These are phyloP conservation scores for Aquilaria malaccensis DNA, from an alignment of 345 rosid genomes.

Conservation along the genomic window DNA sequence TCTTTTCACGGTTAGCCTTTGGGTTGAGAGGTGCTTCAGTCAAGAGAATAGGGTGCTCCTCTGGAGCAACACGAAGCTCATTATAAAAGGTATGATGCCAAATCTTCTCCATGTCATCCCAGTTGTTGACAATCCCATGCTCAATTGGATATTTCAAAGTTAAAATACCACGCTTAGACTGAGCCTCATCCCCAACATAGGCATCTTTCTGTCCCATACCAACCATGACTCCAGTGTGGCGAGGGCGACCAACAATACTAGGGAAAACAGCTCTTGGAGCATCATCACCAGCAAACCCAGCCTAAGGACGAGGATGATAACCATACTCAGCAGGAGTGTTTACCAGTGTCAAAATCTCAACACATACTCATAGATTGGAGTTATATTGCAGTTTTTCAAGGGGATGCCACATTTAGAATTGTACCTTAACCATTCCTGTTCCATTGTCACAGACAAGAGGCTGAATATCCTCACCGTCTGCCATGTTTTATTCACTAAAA, in stretches of 20 bases:
- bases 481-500: slow-evolving; percentile 11
- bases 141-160: slow-evolving; percentile 72
- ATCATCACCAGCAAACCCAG: slow-evolving; percentile 72
- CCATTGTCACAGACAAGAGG: slow-evolving; percentile 50
- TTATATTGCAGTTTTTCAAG: background rate
- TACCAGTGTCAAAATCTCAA: background rate
- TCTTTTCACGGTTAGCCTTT: slow-evolving; percentile 77
- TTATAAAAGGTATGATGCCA: slow-evolving; percentile 72
- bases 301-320: slow-evolving; percentile 21
- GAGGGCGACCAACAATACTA: slow-evolving; percentile 63
- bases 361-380: background rate
- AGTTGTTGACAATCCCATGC: slow-evolving; percentile 73
- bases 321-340: background rate
- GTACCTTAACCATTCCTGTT: slow-evolving; percentile 48
- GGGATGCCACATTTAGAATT: background rate
- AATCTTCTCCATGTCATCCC: slow-evolving; percentile 72
- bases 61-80: slow-evolving; percentile 78
- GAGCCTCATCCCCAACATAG: slow-evolving; percentile 74
- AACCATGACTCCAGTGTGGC: slow-evolving; percentile 72
- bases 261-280: slow-evolving; percentile 72
- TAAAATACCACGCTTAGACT: slow-evolving; percentile 71
- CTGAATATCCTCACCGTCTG: slow-evolving; percentile 31
- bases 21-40: slow-evolving; percentile 84
- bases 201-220: slow-evolving; percentile 78
- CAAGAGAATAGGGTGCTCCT: slow-evolving; percentile 71